A percentile compares a stretch with the other conserved stretches of the same genome.
Evolutionary conservation across 192 early-diverging fungal species (phyloP).

Genomic region (Umbelopsis sp.): DNA sequence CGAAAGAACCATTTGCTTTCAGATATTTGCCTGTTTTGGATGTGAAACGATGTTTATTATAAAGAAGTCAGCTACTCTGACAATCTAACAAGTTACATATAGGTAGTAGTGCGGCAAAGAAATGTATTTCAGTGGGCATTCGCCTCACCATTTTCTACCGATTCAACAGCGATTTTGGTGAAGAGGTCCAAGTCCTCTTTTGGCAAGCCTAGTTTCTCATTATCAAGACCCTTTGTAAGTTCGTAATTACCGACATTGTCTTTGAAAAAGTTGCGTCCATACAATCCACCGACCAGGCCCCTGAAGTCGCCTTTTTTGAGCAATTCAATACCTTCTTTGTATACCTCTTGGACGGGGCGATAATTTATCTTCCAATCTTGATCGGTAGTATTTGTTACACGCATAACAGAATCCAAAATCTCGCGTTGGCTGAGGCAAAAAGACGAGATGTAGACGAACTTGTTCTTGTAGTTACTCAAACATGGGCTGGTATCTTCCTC

Average conservation of each 20-base stretch:
- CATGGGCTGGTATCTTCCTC: slow-evolving; percentile 11
- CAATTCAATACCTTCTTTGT: neutral
- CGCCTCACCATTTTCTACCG: too few species aligned
- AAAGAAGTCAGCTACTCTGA: too few species aligned
- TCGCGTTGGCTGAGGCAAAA: slow-evolving; percentile 1
- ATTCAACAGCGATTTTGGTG: neutral
- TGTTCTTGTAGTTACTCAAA: neutral
- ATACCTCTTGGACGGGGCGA: slow-evolving; percentile 3
- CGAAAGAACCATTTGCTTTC: too few species aligned
- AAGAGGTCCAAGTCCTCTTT: neutral
- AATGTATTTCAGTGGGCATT: too few species aligned
- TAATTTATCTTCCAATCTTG: slow-evolving; percentile 1
- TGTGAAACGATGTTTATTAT: too few species aligned
- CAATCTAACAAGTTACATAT: too few species aligned
- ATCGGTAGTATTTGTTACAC: neutral
- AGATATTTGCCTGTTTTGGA: too few species aligned
- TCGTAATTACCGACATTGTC: neutral
- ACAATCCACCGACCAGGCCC: neutral
- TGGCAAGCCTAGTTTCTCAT: neutral
- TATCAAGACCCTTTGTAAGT: neutral
- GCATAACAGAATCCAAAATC: neutral
- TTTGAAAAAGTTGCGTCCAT: slow-evolving; percentile 9
- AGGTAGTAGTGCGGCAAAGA: too few species aligned
- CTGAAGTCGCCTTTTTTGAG: neutral
- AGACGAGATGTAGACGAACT: neutral